Evolutionary conservation across 306 rosid genomes (phyloP).

Genomic region (Echinosophora koreensis): DNA sequence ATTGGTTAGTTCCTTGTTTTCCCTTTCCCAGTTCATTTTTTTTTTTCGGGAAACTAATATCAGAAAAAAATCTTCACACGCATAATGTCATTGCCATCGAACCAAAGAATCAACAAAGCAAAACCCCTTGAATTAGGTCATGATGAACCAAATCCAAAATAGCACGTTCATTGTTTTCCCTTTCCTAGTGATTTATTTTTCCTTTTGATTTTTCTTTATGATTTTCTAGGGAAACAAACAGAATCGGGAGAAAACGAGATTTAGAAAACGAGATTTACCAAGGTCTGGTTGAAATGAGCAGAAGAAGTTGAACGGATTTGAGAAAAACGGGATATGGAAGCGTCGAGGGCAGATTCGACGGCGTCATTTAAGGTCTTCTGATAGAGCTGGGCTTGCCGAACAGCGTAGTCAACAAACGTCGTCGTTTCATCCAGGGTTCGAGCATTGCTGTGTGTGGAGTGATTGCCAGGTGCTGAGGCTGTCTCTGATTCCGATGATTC

Average conservation of each 20-base stretch:
- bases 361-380: slow-evolving; percentile 62
- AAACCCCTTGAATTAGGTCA: background rate
- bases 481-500: slow-evolving; percentile 56
- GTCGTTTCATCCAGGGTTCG: slow-evolving; percentile 52
- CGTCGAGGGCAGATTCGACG: slow-evolving; percentile 64
- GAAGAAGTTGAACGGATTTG: slow-evolving; percentile 81
- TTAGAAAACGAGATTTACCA: slow-evolving; percentile 63
- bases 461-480: slow-evolving; percentile 15
- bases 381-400: slow-evolving; percentile 71
- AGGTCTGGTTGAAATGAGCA: slow-evolving; percentile 67
- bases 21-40: background rate
- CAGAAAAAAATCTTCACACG: background rate
- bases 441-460: slow-evolving; percentile 32
- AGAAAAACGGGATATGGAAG: slow-evolving; percentile 69
- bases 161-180: background rate
- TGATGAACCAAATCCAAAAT: slow-evolving; percentile 19
- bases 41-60: background rate
- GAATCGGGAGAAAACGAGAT: background rate
- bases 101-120: slow-evolving; percentile 3
- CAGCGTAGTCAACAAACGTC: slow-evolving; percentile 72
- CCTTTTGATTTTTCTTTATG: background rate
- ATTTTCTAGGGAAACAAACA: slow-evolving; percentile 27
- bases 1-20: background rate
- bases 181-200: background rate
- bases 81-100: background rate